Base-by-base conservation (phyloP, 305 asterid genomes). In the Nicotiana rustica region DNA sequence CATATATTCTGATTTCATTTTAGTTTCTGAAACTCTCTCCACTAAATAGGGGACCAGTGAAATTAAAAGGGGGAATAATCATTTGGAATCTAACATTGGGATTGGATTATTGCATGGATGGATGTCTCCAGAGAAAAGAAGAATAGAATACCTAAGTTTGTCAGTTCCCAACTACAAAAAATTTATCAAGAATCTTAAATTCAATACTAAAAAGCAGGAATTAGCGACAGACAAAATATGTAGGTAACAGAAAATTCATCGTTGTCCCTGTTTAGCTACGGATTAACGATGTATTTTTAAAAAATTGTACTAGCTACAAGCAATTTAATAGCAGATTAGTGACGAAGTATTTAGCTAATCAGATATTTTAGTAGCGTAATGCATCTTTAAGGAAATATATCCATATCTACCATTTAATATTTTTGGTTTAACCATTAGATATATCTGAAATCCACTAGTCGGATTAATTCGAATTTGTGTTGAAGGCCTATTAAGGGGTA, bases 1-100 rank as follows among this genome's bases (percentile, higher is more conserved):
- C 77, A 65, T 38, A 21, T 18, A 64, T 66, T 70, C 47, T 84
- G 77, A 85, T 85, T 85, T 83, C 77, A 70, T 68, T 79, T 75
- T 44, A 76, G 79, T 84, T 80, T 66, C 79, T 38, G 77, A 84
- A 73, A 75, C 61, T 66, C 68, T 60, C 66, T 49, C 73, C 80
- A 60, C 52, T 60, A 56, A 41, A 69, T 38, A 18, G 77, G 83
- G 86, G 88, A 70, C 85, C 86, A 62, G 59, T 62, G 10, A 77
- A 41, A 41, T 41, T 6, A 41, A 87, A 85, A 80, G 67, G 64
- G 84, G 52, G 38, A 78, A 62, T 81, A 85, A 80, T 84, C 70
- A 70, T 80, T 62, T 69, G 35, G 77, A 41, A 41, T 69, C 10
- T 69, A 2, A 18, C 5, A 38, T 69, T 38, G 3, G 10, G 10